phyloP scores from a whole-genome alignment of 805 yeast species.

The Metschnikowia continentalis region DNA sequence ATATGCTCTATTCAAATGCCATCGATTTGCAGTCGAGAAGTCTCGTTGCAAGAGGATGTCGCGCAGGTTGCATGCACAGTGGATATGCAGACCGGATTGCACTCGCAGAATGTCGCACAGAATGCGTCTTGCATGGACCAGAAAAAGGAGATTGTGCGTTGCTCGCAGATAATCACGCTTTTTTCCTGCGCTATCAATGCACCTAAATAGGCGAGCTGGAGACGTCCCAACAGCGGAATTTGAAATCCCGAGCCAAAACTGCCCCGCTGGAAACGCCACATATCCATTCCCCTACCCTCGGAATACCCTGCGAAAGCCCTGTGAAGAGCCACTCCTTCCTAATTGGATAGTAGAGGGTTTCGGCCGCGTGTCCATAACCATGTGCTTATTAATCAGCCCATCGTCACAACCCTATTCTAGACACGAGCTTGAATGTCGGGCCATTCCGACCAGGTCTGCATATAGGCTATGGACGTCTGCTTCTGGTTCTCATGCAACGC shows the following conservation, averaged over 20 bases:
- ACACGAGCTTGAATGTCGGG: background rate
- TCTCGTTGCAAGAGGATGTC: background rate
- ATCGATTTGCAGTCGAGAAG: background rate
- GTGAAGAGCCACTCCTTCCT: too few species aligned
- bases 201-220: conserved; percentile 2
- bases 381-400: background rate
- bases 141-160: background rate
- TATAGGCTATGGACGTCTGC: background rate
- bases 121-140: background rate
- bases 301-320: too few species aligned
- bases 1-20: too few species aligned
- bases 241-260: background rate
- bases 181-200: background rate
- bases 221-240: background rate
- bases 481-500: background rate
- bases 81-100: background rate
- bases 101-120: conserved; percentile 5
- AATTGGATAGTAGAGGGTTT: too few species aligned
- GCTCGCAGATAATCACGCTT: conserved; percentile 1
- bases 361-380: too few species aligned
- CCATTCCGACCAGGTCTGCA: background rate
- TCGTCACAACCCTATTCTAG: background rate
- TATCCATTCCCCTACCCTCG: too few species aligned
- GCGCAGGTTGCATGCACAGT: background rate
- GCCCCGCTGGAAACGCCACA: too few species aligned